Evolutionary conservation across 2,329 filamentous ascomycete species (phyloP), one percentile per base, ranked within the genome.

Genomic region (Aspergillus transmontanensis): DNA sequence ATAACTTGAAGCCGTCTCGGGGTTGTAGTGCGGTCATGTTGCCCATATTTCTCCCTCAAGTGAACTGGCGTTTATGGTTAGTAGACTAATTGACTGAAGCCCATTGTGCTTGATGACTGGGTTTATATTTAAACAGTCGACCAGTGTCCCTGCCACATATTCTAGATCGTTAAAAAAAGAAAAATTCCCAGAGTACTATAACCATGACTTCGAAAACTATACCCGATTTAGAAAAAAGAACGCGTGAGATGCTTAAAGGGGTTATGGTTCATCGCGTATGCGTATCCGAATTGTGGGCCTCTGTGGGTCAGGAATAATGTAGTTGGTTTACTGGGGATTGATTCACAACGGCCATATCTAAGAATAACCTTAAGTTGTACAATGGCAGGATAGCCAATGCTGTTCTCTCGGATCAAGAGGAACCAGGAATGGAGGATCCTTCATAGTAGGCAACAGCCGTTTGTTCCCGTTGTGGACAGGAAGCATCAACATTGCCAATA

Each of bases 1-100:
- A 67, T 32, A 54, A 41, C 34, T 46, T 30, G 21, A 62, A 62
- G 6, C 34, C 28, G 3, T 48, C 58, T 1, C 46, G 45, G 14
- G 36, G 26, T 48, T 39, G 46, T 5, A 53, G 36, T 5, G n/a
- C 21, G n/a, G 45, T 14, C 30, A 48, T 58, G 1, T n/a, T 46
- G 6, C 34, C 14, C 39, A 48, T 55, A 1, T n/a, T 46, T 1
- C 4, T 1, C 4, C 16, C 14, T 30, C 26, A 28, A 50, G 6
- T 11, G 6, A 50, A 4, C 21, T 11, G 16, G 10, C 4, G 3
- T 30, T 10, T 16, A 10, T 32, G 3, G 3, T 14, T n/a, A 19
- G 6, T 21, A 4, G 30, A 21, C 16, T 21, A 14, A 14, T 14
- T 36, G 30, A 36, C 12, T 3, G 30, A n/a, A 36, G 19, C 1